Evolutionary conservation across 2,329 filamentous ascomycete genomes (phyloP), one percentile per base, ranked within the genome.

Genomic region (Colletotrichum sidae): DNA sequence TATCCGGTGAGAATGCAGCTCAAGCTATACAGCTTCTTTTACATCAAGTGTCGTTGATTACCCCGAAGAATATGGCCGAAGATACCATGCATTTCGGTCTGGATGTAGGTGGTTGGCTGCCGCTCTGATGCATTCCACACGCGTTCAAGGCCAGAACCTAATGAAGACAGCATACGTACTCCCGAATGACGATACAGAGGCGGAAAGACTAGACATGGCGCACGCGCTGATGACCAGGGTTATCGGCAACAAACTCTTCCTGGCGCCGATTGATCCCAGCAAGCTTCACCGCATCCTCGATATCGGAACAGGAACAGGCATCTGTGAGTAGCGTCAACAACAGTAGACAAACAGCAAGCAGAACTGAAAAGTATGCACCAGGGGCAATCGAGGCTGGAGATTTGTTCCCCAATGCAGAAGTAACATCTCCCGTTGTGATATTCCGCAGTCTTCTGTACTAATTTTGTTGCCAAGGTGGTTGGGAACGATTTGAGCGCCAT

Each of bases 291-390:
- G 71, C 6, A 74, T 83, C 9, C 73, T 83, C 1, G 81, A 83
- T 55, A 72, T 83, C 10, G 80, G 80, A 33, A 81, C 79, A 0
- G 80, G 80, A 8, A 80, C 78, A 3, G 80, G 80, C 6, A 78
- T 80, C 42, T 81, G 80, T 71, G 60, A 15, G 67, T 25, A 10
- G 4, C 25, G 4, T 1, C 25, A 25, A 25, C 1, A 25, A 25
- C 25, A 25, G 25, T 17, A 17, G 17, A 17, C 17, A 17, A 17
- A 17, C 17, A 17, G 17, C 17, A 17, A 17, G 17, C 17, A 25
- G 25, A 25, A 39, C 49, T 67, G 13, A 61, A 25, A 11, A 17
- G 45, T 15, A 4, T 34, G 6, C 42, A 34, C 34, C 8, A 70
- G 70, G 70, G 80, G 76, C 79, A 3, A 78, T 82, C 15, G 76